Conservation (phyloP, 2,329 filamentous ascomycete genomes). For the Blastomyces percursus region DNA sequence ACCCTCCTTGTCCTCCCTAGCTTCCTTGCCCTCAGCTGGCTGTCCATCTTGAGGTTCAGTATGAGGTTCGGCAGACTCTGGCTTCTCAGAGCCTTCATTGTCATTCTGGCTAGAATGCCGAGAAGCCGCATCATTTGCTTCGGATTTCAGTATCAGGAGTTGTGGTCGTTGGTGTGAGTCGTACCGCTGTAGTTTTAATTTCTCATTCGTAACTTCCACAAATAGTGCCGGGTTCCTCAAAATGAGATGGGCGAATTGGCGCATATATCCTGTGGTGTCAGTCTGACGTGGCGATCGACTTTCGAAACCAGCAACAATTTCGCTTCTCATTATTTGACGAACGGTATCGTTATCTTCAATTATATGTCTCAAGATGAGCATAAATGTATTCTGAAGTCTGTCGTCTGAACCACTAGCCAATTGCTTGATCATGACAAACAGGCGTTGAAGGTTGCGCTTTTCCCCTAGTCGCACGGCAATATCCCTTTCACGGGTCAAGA, state of each 20-base stretch:
- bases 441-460: constrained; percentile 74
- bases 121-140: constrained; percentile 23
- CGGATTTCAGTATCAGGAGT: constrained; percentile 42
- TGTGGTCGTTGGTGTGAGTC: constrained; percentile 45
- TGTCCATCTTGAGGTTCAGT: constrained; percentile 11
- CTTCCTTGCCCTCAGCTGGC: constrained; percentile 10
- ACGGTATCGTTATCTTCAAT: constrained; percentile 88
- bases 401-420: constrained; percentile 68
- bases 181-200: constrained; percentile 61
- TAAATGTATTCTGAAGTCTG: constrained; percentile 62
- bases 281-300: constrained; percentile 44
- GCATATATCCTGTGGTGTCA: constrained; percentile 63
- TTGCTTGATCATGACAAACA: constrained; percentile 95
- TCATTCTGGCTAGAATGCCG: constrained; percentile 12
- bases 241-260: constrained; percentile 65
- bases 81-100: constrained; percentile 24
- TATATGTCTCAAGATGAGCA: constrained; percentile 82
- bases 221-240: constrained; percentile 77
- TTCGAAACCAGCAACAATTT: constrained; percentile 71
- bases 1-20: constrained; percentile 7
- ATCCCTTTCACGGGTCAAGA: constrained; percentile 68
- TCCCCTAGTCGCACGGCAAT: constrained; percentile 69
- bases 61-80: constrained; percentile 18
- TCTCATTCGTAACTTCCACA: constrained; percentile 75
- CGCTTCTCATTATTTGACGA: constrained; percentile 80